phyloP scores from a whole-genome alignment of 768 basidiomycete species.

The Leucosporidium creatinivorum region DNA sequence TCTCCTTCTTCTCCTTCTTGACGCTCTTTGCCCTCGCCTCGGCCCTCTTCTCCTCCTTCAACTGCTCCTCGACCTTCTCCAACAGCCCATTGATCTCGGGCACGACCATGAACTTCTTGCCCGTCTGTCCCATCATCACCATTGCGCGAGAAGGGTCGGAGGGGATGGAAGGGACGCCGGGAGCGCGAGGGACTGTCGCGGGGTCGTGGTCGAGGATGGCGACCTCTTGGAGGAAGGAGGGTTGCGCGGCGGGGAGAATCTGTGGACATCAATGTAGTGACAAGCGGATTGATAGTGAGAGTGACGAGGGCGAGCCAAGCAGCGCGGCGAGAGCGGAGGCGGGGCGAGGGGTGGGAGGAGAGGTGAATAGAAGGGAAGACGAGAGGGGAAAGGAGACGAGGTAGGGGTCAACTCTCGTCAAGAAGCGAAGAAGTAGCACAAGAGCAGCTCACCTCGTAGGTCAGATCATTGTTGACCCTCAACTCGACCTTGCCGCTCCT shows the following conservation, averaged over 20 bases:
- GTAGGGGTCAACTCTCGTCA: too few species aligned
- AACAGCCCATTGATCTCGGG: conserved; percentile 35
- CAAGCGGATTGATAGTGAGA: too few species aligned
- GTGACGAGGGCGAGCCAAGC: too few species aligned
- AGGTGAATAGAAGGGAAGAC: too few species aligned
- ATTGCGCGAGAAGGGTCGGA: conserved; percentile 22
- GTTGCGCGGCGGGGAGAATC: conserved; percentile 36
- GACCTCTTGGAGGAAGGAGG: conserved; percentile 37
- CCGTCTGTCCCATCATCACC: conserved; percentile 37
- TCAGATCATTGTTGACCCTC: conserved; percentile 25
- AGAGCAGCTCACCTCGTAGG: conserved; percentile 26
- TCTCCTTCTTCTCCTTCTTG: conserved; percentile 27
- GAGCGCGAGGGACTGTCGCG: background rate
- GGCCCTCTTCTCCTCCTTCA: conserved; percentile 18
- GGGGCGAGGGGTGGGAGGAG: background rate
- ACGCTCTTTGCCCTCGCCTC: background rate
- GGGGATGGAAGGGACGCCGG: background rate
- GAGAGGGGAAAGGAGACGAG: background rate
- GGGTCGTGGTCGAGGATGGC: conserved; percentile 32
- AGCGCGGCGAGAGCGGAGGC: background rate
- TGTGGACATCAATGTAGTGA: too few species aligned
- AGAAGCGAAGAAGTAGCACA: background rate
- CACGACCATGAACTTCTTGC: conserved; percentile 37
- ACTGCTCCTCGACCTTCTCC: conserved; percentile 10
- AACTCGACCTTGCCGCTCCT: conserved; percentile 33